Evolutionary conservation across 2,329 filamentous ascomycete genomes (phyloP).

Genomic region (Fusarium nisikadoi): DNA sequence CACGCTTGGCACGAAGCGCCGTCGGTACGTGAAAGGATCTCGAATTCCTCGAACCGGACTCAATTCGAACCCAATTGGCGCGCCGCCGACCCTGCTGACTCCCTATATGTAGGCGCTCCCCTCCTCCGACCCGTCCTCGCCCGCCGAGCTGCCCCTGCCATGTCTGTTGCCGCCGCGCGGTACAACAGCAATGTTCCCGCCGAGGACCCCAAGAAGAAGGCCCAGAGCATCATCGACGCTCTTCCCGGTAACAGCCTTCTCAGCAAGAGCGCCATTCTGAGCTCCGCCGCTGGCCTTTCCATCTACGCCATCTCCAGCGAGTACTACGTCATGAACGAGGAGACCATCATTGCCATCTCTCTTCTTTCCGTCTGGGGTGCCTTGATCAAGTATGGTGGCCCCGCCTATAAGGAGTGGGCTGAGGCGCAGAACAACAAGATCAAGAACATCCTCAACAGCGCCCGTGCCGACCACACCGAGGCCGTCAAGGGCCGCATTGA

Average conservation of each 20-base stretch:
- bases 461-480: slow-evolving; percentile 92
- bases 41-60: slow-evolving; percentile 15
- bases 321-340: slow-evolving; percentile 99
- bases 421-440: slow-evolving; percentile 90
- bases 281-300: slow-evolving; percentile 87
- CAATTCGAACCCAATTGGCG: slow-evolving; percentile 45
- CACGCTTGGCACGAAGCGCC: slow-evolving; percentile 94
- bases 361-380: slow-evolving; percentile 92
- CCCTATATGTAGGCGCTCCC: slow-evolving; percentile 75
- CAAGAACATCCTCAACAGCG: slow-evolving; percentile 93
- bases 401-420: slow-evolving; percentile 92
- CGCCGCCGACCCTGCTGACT: slow-evolving; percentile 39
- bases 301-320: slow-evolving; percentile 98
- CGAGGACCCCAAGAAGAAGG: slow-evolving; percentile 95
- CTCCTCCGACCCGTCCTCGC: slow-evolving; percentile 86
- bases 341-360: slow-evolving; percentile 93
- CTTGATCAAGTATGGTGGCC: slow-evolving; percentile 92
- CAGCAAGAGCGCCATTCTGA: slow-evolving; percentile 97
- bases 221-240: slow-evolving; percentile 92
- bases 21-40: slow-evolving; percentile 74
- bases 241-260: slow-evolving; percentile 91
- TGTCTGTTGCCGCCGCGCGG: slow-evolving; percentile 75
- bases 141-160: slow-evolving; percentile 78
- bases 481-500: slow-evolving; percentile 95
- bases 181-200: slow-evolving; percentile 80